Evolutionary conservation across 164 flowering plant species (phyloP).

Genomic region (Amborella trichopoda): DNA sequence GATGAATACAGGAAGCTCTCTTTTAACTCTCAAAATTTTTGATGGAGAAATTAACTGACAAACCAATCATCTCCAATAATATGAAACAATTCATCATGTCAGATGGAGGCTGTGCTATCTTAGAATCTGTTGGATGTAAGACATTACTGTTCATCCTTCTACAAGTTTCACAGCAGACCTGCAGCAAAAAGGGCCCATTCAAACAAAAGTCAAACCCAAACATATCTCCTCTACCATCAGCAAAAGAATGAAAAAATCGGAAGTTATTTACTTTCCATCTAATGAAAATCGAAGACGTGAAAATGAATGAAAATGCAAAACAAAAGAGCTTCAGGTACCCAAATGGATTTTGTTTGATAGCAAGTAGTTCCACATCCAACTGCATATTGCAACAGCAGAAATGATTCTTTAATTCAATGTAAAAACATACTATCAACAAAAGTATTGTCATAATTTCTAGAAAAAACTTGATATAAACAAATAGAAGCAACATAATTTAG

Average conservation of each 20-base stretch:
- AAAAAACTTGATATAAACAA: neutral
- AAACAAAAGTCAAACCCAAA: neutral
- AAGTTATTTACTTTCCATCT: neutral
- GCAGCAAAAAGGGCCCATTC: neutral
- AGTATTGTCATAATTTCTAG: neutral
- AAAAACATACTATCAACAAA: neutral
- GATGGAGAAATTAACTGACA: no score
- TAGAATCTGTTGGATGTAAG: no score
- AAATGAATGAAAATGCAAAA: neutral
- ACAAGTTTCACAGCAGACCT: neutral
- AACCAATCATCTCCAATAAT: no score
- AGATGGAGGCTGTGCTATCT: no score
- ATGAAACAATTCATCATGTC: no score
- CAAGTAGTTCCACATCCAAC: conserved; percentile 67
- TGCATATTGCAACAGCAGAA: conserved; percentile 17
- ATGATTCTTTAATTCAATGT: neutral
- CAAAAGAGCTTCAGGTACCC: conserved; percentile 35
- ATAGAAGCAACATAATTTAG: neutral
- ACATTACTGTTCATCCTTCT: neutral
- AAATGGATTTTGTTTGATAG: conserved; percentile 79
- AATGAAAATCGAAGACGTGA: neutral
- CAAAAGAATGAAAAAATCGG: neutral
- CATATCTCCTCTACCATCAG: neutral
- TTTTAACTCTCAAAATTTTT: no score
- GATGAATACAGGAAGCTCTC: no score